phyloP scores from a whole-genome alignment of 177 flowering plant species.

The Vitis hybrid region DNA sequence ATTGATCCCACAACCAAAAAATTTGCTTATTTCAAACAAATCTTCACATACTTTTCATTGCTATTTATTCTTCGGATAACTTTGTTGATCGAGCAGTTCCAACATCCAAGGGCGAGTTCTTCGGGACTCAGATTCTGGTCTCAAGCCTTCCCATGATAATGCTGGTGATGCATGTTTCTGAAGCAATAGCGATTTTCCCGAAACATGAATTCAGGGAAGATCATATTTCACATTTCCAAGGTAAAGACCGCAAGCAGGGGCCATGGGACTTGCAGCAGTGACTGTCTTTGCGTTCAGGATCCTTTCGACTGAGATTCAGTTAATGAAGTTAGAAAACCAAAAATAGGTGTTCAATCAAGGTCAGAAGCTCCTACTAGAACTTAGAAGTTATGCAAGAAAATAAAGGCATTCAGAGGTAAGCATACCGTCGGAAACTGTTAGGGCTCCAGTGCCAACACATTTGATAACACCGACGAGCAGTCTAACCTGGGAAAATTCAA shows the following conservation, averaged over 20 bases:
- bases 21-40: too few species aligned
- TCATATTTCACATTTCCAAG: slow-evolving; percentile 91
- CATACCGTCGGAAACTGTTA: slow-evolving; percentile 68
- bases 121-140: too few species aligned
- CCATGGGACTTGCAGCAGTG: slow-evolving; percentile 84
- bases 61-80: too few species aligned
- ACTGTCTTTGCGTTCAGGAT: slow-evolving; percentile 78
- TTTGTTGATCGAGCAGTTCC: too few species aligned
- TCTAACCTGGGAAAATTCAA: slow-evolving; percentile 59
- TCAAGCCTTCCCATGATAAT: too few species aligned
- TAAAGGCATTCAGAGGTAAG: neutral
- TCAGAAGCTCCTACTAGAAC: too few species aligned
- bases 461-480: slow-evolving; percentile 88
- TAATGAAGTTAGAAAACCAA: neutral
- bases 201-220: slow-evolving; percentile 29
- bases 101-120: too few species aligned
- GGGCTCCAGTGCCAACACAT: slow-evolving; percentile 77
- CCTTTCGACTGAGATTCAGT: slow-evolving; percentile 56
- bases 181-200: neutral
- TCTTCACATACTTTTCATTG: too few species aligned
- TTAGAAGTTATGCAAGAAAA: neutral
- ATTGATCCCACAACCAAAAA: too few species aligned
- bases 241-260: slow-evolving; percentile 92
- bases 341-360: neutral
- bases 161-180: neutral